phyloP scores from a whole-genome alignment of 139 green algal species.

The Coelastrella sp. region DNA sequence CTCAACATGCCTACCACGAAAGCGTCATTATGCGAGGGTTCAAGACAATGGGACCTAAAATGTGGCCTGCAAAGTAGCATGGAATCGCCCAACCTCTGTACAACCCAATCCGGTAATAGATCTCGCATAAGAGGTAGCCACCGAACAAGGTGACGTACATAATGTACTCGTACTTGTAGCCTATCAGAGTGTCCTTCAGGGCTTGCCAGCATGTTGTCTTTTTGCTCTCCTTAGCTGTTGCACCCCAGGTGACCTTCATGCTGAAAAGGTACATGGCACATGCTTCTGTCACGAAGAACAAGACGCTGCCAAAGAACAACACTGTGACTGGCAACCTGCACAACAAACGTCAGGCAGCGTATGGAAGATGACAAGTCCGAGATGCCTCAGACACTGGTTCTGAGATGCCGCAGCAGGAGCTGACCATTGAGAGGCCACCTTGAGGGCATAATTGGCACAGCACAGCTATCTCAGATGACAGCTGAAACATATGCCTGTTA shows the following conservation, averaged over 20 bases:
- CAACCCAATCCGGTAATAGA: background rate
- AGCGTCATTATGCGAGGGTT: slow-evolving; percentile 1
- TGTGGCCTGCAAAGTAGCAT: background rate
- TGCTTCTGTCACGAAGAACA: slow-evolving; percentile 18
- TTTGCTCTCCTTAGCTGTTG: background rate
- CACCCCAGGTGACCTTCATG: slow-evolving; percentile 23
- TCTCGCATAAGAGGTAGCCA: background rate
- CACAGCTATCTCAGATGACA: too few species aligned
- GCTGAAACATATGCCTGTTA: too few species aligned
- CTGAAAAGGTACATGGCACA: slow-evolving; percentile 41
- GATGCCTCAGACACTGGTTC: background rate
- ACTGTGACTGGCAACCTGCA: background rate
- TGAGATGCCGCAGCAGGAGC: background rate
- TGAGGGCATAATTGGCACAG: too few species aligned
- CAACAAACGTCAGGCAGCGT: background rate
- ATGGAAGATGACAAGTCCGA: background rate
- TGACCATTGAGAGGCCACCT: too few species aligned
- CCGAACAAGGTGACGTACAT: background rate
- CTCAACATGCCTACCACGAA: background rate
- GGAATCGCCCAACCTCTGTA: background rate
- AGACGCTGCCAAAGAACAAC: slow-evolving; percentile 25
- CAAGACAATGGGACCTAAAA: background rate
- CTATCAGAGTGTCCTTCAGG: background rate
- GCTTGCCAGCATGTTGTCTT: background rate
- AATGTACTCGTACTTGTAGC: background rate